Evolutionary conservation across 1,139 yeast genomes (phyloP), one percentile per base, ranked within the genome.

Genomic region (Dujonia santamariae): DNA sequence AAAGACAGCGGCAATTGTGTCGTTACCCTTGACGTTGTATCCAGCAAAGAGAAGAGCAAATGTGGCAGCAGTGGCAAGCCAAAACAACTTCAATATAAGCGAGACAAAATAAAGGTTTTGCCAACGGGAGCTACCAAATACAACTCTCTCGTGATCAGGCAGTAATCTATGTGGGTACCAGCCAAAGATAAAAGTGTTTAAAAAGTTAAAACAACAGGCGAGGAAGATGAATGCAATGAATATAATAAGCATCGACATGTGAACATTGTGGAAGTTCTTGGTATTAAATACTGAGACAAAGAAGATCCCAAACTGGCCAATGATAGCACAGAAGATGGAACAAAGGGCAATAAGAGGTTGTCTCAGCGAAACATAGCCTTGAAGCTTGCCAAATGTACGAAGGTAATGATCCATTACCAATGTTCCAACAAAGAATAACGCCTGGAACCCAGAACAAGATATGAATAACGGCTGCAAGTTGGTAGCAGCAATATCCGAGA

Each of bases 401-500:
- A 84, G 61, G 41, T 66, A 67, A 35, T 67, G 65, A 48, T 81
- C 90, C 53, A 78, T 63, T n/a, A 67, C 53, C 31, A 80, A 59
- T 1, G 90, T 72, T n/a, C 86, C 72, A 26, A 79, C 79, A 48
- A 78, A 85, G 49, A 85, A 80, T 12, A 85, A 64, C 14, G 88
- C 95, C 61, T 86, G 95, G 54, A 80, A 72, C 0, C 81, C 86
- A 3, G 85, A 67, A 51, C 95, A 80, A n/a, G 85, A 63, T 30
- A 88, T 86, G 58, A 88, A 88, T 15, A 87, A 60, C 2, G 96
- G 95, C 52, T 86, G 85, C 35, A 86, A 63, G 48, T 80, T 80
- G 2, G 95, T 84, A 11, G 96, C 96, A 5, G 90, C 96, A 36
- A 87, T 72, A 51, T 87, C 87, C 8, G 95, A 84, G 33, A 90